A percentile compares a stretch with the other conserved stretches of the same genome.
phyloP scores from a whole-genome alignment of 2,329 filamentous ascomycete genomes.

The Pseudocercospora musae region DNA sequence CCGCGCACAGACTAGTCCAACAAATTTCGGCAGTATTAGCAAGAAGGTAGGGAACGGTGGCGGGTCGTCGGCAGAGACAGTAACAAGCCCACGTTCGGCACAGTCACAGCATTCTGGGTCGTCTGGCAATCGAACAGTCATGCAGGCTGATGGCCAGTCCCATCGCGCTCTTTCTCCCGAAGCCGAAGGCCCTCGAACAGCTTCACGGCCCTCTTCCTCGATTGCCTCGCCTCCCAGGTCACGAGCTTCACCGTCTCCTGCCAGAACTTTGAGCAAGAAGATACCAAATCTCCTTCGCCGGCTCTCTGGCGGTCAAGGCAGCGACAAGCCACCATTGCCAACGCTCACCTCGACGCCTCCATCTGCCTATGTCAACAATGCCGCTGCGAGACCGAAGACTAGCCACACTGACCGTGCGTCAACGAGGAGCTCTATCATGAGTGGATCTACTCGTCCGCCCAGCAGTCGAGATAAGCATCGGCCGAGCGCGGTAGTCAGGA shows the following conservation, averaged over 20 bases:
- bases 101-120: conserved; percentile 24
- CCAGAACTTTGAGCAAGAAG: conserved; percentile 28
- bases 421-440: background rate
- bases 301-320: conserved; percentile 28
- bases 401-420: conserved; percentile 19
- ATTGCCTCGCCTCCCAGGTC: conserved; percentile 15
- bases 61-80: conserved; percentile 18
- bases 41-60: conserved; percentile 16
- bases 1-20: conserved; percentile 33
- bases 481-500: conserved; percentile 11
- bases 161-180: conserved; percentile 15
- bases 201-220: conserved; percentile 4
- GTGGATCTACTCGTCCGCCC: conserved; percentile 5
- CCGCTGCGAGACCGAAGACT: conserved; percentile 20
- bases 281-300: conserved; percentile 34
- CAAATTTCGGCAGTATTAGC: conserved; percentile 16
- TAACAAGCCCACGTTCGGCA: conserved; percentile 24
- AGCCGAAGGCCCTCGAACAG: conserved; percentile 8
- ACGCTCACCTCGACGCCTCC: conserved; percentile 23
- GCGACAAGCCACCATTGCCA: conserved; percentile 20
- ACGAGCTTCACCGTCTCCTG: conserved; percentile 26
- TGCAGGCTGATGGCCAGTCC: conserved; percentile 16
- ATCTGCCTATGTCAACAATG: conserved; percentile 16
- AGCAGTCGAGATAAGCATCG: conserved; percentile 15
- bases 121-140: conserved; percentile 27